Evolutionary conservation across 805 yeast genomes (phyloP), one percentile per base, ranked within the genome.

Genomic region (Suhomyces sp.): DNA sequence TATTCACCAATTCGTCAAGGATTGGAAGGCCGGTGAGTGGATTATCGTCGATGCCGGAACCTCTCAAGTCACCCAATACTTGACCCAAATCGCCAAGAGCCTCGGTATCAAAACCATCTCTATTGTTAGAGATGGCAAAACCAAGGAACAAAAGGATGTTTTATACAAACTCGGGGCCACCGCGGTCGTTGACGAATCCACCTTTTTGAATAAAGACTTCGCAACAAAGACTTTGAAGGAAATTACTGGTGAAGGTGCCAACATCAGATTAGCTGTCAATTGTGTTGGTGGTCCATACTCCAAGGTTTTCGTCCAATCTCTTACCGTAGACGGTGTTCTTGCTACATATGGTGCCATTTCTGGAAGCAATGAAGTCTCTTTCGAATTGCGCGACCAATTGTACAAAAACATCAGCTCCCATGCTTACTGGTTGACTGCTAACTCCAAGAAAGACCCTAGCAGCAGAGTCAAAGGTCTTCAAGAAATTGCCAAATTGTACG

Each of bases 401-500:
- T 67, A 59, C 55, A 69, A 68, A 50, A 66, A 69, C 53, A 56
- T 69, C 48, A 60, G 65, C 15, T 57, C 66, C 27, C 58, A 50
- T 17, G 62, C 70, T 15, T 70, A 66, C 59, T 70, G 74, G 73
- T 59, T 69, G 43, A 66, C 68, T 29, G 51, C 61, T 15, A 68
- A 67, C 50, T 59, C 57, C 43, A 46, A 47, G 21, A 43, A 31
- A 3, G 39, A 86, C 59, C 93, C 94, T 3, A 76, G 77, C 29
- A 74, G 77, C 31, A 87, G 87, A 65, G 73, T 76, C 40, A 71
- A 73, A 3, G 79, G 86, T n/a, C 74, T 88, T 27, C 56, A 71
- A 6, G 80, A 75, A 31, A 73, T 90, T 41, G 72, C 86, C 43
- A 72, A 80, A 45, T 70, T 86, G 57, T 86, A 85, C 67, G 73